A percentile compares a stretch with the other conserved stretches of the same genome.
Conservation (phyloP, 331 rosid species). For the Stylosanthes scabra region DNA sequence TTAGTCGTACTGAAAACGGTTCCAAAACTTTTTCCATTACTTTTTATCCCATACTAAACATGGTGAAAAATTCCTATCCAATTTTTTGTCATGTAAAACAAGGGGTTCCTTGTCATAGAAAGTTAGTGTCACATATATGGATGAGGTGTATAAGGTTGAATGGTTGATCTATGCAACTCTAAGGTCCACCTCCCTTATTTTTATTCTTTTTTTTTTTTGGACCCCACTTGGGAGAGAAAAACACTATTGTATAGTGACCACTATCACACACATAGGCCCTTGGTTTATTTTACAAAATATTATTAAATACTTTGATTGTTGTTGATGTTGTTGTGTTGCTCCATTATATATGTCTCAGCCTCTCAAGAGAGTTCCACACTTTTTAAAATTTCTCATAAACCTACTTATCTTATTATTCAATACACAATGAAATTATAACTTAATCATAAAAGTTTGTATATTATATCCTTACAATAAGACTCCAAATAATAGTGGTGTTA, state of each 20-base stretch:
- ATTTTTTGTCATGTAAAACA: not conserved
- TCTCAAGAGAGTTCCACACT: not conserved
- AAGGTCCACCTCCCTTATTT: not conserved
- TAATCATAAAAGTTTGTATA: not conserved
- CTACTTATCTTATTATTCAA: too few species aligned
- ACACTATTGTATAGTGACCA: too few species aligned
- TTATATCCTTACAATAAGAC: not conserved
- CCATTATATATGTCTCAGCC: slow-evolving; percentile 12
- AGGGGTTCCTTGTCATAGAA: not conserved
- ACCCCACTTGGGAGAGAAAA: not conserved
- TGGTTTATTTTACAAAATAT: not conserved
- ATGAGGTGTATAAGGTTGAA: too few species aligned
- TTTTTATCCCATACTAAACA: too few species aligned
- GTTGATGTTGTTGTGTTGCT: slow-evolving; percentile 21
- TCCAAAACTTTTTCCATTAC: too few species aligned
- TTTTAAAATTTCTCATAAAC: not conserved
- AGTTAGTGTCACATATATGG: not conserved
- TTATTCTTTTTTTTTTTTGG: too few species aligned
- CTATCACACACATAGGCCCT: not conserved
- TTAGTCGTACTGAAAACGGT: too few species aligned
- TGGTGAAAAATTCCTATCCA: not conserved
- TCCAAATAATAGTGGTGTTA: too few species aligned
- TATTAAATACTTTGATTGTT: too few species aligned
- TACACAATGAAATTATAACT: not conserved
- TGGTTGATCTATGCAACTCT: not conserved